These are phyloP conservation scores for Striga asiatica DNA, from an alignment of 257 asterid species.

Conservation along the genomic window DNA sequence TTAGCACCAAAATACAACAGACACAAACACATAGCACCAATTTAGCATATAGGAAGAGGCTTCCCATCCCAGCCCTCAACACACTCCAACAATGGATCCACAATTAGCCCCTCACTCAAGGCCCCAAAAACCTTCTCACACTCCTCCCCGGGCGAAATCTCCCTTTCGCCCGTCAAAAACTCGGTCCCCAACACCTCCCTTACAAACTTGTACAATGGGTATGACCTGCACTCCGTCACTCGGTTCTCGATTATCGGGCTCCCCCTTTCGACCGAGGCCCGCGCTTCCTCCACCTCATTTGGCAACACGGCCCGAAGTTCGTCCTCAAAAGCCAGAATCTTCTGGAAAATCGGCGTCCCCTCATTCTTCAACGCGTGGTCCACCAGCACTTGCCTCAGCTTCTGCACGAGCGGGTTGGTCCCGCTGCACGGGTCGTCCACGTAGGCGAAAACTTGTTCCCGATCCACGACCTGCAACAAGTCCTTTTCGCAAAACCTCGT, in stretches of 20 bases:
- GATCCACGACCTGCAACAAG: slow-evolving; percentile 41
- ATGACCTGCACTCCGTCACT: slow-evolving; percentile 47
- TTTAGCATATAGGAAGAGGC: slow-evolving; percentile 42
- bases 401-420: slow-evolving; percentile 46
- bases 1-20: not conserved
- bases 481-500: slow-evolving; percentile 49
- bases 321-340: slow-evolving; percentile 39
- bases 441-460: slow-evolving; percentile 38
- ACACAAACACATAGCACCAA: not conserved
- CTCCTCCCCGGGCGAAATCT: slow-evolving; percentile 40
- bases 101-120: slow-evolving; percentile 29
- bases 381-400: slow-evolving; percentile 39
- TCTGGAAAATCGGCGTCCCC: slow-evolving; percentile 31
- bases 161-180: slow-evolving; percentile 39
- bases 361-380: slow-evolving; percentile 34
- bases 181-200: slow-evolving; percentile 30
- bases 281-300: slow-evolving; percentile 42
- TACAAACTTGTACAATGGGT: slow-evolving; percentile 37
- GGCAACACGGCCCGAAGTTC: slow-evolving; percentile 38
- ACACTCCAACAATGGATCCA: slow-evolving; percentile 50
- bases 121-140: slow-evolving; percentile 47
- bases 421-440: slow-evolving; percentile 41
- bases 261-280: slow-evolving; percentile 30
- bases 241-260: slow-evolving; percentile 28
- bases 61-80: slow-evolving; percentile 48